Base-by-base conservation (phyloP, 208 protist species). In the Acanthamoeba lenticulata region DNA sequence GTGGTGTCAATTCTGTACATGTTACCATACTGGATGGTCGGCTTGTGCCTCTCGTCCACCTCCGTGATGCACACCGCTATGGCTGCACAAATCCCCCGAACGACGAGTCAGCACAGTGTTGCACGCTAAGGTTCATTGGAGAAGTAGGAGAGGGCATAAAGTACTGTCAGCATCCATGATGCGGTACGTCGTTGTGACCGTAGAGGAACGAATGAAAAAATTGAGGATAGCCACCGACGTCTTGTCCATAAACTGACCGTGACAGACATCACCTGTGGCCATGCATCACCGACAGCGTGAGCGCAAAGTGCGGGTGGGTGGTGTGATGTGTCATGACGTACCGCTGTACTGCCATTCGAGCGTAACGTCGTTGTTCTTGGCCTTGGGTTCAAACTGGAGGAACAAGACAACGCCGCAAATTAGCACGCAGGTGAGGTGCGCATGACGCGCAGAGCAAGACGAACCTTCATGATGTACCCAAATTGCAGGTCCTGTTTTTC, bases 11-110 rank as follows among this genome's bases (percentile, higher is more conserved):
- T 95, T 55, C 88, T 93, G 36, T 95, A 96, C 95, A 96, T 96
- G 55, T 96, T 96, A 19, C 95, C 95, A 91, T 94, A 96, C 49
- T 96, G 95, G 45, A 96, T 96, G 38, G 94, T 94, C 27, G 95
- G 93, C n/a, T 86, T 79, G 67, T 95, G 72, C 34, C 77, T 93
- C 38, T 94, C 49, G 91, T 96, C 95, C 17, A 95, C 93, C 36
- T 96, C 95, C 13, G 92, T 86, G 34, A 96, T 94, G 65, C 95
- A 96, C 19, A 96, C 79, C 67, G 95, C 89, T 90, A 96, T 96
- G 89, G 95, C 95, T 96, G 62, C 69, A 60, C 17, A 49, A n/a
- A n/a, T 62, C 24, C 55, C 55, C 15, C 15, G 24, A 62, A 62
- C 15, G 24, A 62, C 55, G 24, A 62, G 24, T 62, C 15, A 62